Evolutionary conservation across 73 alveolate species (phyloP).

Genomic region (Tetrahymena thermophila): DNA sequence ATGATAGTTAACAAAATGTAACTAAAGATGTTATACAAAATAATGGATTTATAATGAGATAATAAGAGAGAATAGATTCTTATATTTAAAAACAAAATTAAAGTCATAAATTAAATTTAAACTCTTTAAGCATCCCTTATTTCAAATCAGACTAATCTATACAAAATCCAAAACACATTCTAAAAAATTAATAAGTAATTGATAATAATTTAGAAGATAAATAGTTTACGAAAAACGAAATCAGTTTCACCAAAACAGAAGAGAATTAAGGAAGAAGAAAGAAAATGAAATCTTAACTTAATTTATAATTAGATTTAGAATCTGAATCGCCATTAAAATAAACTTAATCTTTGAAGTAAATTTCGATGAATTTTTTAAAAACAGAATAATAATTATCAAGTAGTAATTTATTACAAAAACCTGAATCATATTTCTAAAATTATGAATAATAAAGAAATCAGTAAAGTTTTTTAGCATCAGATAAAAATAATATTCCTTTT

Average conservation of each 20-base stretch:
- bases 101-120: too few species aligned
- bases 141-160: neutral
- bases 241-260: neutral
- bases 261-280: neutral
- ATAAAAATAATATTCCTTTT: too few species aligned
- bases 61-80: neutral
- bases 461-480: neutral
- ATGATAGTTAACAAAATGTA: neutral
- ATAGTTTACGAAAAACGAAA: too few species aligned
- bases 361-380: neutral
- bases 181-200: too few species aligned
- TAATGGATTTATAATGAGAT: neutral
- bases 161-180: too few species aligned
- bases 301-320: neutral
- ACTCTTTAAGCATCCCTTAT: neutral
- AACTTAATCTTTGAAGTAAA: neutral
- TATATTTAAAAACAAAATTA: too few species aligned
- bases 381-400: too few species aligned
- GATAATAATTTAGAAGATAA: neutral
- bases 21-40: neutral
- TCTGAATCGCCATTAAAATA: neutral
- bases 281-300: neutral
- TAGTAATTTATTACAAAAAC: neutral
- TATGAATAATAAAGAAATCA: neutral
- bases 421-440: neutral